Base-by-base conservation (phyloP, 495 filamentous ascomycete genomes). In the Penicillium canescens region DNA sequence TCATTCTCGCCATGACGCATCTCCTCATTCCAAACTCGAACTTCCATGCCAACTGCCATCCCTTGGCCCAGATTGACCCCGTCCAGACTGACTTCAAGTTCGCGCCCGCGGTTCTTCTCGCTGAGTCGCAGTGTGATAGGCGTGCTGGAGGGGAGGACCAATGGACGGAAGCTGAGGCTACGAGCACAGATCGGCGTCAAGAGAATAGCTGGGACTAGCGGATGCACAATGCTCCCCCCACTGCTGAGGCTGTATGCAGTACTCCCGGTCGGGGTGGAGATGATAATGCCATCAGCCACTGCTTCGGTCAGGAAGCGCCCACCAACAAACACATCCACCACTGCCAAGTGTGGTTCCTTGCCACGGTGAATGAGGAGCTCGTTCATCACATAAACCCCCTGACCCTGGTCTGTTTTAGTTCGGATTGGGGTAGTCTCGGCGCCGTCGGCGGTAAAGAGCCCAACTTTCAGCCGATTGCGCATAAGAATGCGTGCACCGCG, bases 141-240 rank as follows among this genome's bases (percentile, higher is more conserved):
- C 3, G 89, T 90, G 54, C 92, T 90, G 7, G 87, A 82, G 3
- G 95, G 95, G 12, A 98, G 73, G 10, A 98, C 93, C 0, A 98
- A 72, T 2, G 95, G 92, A 12, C 94, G 81, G 70, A 98, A 98
- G 55, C 88, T 92, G 11, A 98, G 81, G 57, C 88, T 93, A 23
- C 94, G 85, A 2, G 94, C 89, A 63, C 92, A 96, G 63, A 98
- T 96, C 23, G 94, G 94, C 0, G 94, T 98, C 42, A 98, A 80
- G 23, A 96, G 82, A 11, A 97, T 77, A 7, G 87, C 88, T 37
- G 87, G 85, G 7, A 98, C 94, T 6, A 97, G 76, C 0, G 94
- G 94, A 66, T 98, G 94, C 44, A 98, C 85, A 63, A 98, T 98
- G 61, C 85, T 89, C n/a, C 94, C 94, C 11, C 94, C 94, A 7